Evolutionary conservation across 1,139 yeast species (phyloP).

Genomic region (Chernovozyma aurita): DNA sequence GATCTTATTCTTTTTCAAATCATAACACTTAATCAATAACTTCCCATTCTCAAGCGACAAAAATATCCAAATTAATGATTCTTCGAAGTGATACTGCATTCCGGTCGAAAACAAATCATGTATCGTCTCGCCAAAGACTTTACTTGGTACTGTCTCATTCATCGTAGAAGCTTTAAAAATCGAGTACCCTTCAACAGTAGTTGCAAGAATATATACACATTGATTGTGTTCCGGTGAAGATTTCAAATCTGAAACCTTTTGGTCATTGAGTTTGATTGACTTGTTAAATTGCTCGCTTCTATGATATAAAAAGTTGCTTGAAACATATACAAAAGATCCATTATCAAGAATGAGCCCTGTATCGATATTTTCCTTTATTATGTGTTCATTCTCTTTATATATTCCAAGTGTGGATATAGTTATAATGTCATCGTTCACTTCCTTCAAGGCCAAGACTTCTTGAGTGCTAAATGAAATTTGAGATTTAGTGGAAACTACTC

Average conservation of each 20-base stretch:
- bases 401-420: background rate
- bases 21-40: constrained; percentile 10
- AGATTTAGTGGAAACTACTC: background rate
- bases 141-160: too few relatives aligned
- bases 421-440: background rate
- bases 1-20: constrained; percentile 7
- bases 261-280: background rate
- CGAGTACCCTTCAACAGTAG: background rate
- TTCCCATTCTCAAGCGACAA: constrained; percentile 13
- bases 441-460: background rate
- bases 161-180: background rate
- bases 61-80: constrained; percentile 12
- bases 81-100: background rate
- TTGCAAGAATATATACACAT: background rate
- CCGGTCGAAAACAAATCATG: constrained; percentile 1
- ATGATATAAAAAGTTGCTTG: background rate
- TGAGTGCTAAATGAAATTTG: background rate
- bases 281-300: background rate
- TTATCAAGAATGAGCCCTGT: background rate
- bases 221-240: background rate
- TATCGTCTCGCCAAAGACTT: too few relatives aligned
- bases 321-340: background rate
- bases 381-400: background rate
- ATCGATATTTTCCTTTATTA: background rate
- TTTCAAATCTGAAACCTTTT: background rate